Percentiles rank a stretch among this genome's conserved stretches.
Conservation (phyloP, 2,329 filamentous ascomycete genomes). For the Calonectria hawksworthii region DNA sequence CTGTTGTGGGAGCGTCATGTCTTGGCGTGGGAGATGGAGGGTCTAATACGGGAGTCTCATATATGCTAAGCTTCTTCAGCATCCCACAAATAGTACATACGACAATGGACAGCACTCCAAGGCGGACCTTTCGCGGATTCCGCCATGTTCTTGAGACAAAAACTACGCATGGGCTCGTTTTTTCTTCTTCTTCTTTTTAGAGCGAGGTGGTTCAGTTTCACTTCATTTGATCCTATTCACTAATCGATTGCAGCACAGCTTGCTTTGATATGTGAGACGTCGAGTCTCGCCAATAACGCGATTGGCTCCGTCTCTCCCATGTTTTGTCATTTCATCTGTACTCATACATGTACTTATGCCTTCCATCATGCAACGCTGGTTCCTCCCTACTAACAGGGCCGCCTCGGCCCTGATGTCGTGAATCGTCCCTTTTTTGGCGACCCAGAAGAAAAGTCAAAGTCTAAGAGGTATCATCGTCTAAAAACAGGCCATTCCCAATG, state of each 20-base stretch:
- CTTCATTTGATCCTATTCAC: neutral
- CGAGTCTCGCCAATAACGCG: neutral
- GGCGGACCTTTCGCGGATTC: no score
- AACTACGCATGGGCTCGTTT: no score
- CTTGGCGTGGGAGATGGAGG: neutral
- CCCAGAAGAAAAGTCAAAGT: conserved; percentile 39
- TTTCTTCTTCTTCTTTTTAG: no score
- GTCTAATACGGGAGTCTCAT: neutral
- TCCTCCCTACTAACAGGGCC: conserved; percentile 1
- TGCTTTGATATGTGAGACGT: neutral
- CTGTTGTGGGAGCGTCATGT: neutral
- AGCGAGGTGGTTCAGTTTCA: neutral
- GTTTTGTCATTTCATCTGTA: conserved; percentile 28
- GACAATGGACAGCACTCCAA: no score
- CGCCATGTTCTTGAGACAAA: no score
- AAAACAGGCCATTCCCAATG: conserved; percentile 35
- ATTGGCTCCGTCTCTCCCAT: neutral
- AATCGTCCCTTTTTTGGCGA: conserved; percentile 21
- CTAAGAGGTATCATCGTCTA: conserved; percentile 49
- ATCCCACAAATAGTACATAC: neutral
- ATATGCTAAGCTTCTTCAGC: neutral
- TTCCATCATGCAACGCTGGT: neutral
- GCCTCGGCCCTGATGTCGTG: neutral
- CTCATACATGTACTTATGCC: conserved; percentile 18
- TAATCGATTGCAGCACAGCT: neutral